A percentile compares a stretch with the other conserved stretches of the same genome.
phyloP scores from a whole-genome alignment of 176 grass and related monocot genomes.

The Poa pratensis region DNA sequence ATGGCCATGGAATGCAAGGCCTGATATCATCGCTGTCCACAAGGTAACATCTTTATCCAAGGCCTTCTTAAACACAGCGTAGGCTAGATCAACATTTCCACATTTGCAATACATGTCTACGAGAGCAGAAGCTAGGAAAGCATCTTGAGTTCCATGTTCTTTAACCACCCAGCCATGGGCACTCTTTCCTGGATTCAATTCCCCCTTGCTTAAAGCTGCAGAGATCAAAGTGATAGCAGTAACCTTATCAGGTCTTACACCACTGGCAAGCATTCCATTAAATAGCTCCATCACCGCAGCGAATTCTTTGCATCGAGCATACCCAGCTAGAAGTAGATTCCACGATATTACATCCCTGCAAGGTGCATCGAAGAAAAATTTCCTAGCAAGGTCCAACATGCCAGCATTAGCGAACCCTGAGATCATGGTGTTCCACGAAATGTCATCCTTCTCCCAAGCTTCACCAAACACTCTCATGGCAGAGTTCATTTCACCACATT shows the following conservation, averaged over 20 bases:
- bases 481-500: constrained; percentile 49
- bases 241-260: constrained; percentile 52
- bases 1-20: constrained; percentile 57
- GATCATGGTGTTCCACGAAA: constrained; percentile 65
- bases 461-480: constrained; percentile 41
- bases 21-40: constrained; percentile 61
- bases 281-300: constrained; percentile 30
- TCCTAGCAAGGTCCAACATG: constrained; percentile 51
- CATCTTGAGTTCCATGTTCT: constrained; percentile 43
- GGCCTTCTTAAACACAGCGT: constrained; percentile 43
- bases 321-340: constrained; percentile 55
- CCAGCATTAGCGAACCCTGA: constrained; percentile 44
- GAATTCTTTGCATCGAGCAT: constrained; percentile 41
- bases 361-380: constrained; percentile 48
- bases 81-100: constrained; percentile 46
- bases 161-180: constrained; percentile 56
- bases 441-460: constrained; percentile 55
- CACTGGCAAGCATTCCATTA: constrained; percentile 33
- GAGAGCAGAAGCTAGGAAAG: constrained; percentile 56
- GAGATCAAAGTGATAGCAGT: constrained; percentile 51
- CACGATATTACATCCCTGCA: constrained; percentile 56
- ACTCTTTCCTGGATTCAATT: constrained; percentile 39
- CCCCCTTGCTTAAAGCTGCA: constrained; percentile 34
- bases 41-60: constrained; percentile 55
- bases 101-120: constrained; percentile 67